Conservation (phyloP, 257 asterid genomes). For the Scutellaria barbata region DNA sequence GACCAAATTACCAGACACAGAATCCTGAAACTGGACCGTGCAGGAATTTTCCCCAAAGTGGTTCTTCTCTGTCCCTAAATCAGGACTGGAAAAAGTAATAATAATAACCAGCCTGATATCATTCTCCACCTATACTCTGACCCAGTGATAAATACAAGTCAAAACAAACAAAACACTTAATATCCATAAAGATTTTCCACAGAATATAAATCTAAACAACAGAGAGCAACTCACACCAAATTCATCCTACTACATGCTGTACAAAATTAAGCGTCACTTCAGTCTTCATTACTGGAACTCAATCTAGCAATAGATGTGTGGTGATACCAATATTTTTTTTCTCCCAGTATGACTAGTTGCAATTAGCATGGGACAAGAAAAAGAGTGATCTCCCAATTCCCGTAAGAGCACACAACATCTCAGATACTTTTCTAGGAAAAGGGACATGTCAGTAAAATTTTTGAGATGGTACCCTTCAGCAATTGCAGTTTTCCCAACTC, state of each 20-base stretch:
- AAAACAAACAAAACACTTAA: not conserved
- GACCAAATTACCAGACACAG: slow-evolving; percentile 8
- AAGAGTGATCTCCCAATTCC: not conserved
- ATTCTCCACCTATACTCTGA: not conserved
- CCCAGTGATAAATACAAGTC: not conserved
- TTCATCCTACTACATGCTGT: not conserved
- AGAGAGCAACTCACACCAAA: not conserved
- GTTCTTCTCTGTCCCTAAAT: slow-evolving; percentile 1
- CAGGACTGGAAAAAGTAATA: not conserved
- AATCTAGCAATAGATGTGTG: slow-evolving; percentile 5
- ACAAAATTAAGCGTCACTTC: not conserved
- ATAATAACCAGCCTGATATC: slow-evolving; percentile 6
- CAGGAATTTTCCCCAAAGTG: not conserved
- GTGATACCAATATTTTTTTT: not conserved
- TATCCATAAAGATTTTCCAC: not conserved
- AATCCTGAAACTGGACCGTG: slow-evolving; percentile 17
- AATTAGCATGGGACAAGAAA: slow-evolving; percentile 13
- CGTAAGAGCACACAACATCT: not conserved
- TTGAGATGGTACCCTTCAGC: slow-evolving; percentile 84
- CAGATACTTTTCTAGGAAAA: slow-evolving; percentile 20
- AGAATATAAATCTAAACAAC: not conserved
- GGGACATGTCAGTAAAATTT: slow-evolving; percentile 9
- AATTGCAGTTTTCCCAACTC: slow-evolving; percentile 98
- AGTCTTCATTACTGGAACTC: slow-evolving; percentile 4
- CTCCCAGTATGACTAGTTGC: slow-evolving; percentile 19